Evolutionary conservation across 2,329 filamentous ascomycete genomes (phyloP), one percentile per base, ranked within the genome.

Genomic region (Trichoderma aggressivum): DNA sequence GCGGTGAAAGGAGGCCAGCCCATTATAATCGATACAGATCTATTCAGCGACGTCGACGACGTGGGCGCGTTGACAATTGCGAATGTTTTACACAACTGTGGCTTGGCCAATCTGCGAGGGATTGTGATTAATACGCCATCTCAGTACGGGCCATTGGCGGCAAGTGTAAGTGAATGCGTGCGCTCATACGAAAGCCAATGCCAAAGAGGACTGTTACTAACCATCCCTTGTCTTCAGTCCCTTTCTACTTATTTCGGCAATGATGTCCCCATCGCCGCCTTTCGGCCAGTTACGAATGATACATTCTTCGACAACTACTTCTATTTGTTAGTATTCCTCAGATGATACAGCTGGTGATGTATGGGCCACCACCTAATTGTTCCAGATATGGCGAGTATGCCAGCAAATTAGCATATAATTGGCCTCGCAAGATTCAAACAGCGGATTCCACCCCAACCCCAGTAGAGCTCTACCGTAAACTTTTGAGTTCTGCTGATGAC

Each of bases 1-100:
- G 12, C 64, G 12, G 6, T 0, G 6, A 34, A 68, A 1, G 18
- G 36, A 21, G 36, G 55, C 3, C 64, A 68, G 11, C 55, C 64
- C 1, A 68, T 68, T 24, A 68, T 68, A 8, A 32, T 68, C 16
- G 64, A 68, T 3, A 68, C 64, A 10, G 64, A 68, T 43, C 55
- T 68, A 5, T 68, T 68, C 11, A 68, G 64, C 28, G 64, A 68
- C 21, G 64, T 68, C 16, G 64, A 68, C 18, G 64, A 68, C 43
- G 53, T 68, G 26, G 55, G 64, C 12, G 64, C 64, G 16, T 60
- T 68, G 55, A 26, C 55, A 8, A 59, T 68, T 47, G 64, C 64
- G 2, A 68, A 68, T 21, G 64, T 60, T 14, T 18, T 68, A 18
- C 64, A 68, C 55, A 68, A 34, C 14, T 68, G 55, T 18, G 55